Percentiles rank a stretch among this genome's conserved stretches.
Conservation (phyloP, 441 rosid genomes). For the Gossypium trilobum region DNA sequence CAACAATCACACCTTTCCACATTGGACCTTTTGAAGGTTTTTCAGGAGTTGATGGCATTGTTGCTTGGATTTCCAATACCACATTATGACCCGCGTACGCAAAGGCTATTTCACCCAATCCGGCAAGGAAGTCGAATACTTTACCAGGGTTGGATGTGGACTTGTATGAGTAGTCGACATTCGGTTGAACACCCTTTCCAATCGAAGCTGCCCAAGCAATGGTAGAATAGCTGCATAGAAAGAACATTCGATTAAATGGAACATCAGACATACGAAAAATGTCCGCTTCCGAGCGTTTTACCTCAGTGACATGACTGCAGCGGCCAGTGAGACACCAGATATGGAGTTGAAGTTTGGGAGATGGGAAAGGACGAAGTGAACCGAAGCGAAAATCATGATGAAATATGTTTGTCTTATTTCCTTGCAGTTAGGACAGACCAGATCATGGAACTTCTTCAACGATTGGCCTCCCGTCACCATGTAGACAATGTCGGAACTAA, state of each 20-base stretch:
- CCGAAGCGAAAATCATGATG: slow-evolving; percentile 58
- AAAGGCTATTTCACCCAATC: slow-evolving; percentile 65
- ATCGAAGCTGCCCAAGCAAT: slow-evolving; percentile 55
- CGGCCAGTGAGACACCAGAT: slow-evolving; percentile 49
- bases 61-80: slow-evolving; percentile 79
- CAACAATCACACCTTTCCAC: slow-evolving; percentile 72
- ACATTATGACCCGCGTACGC: slow-evolving; percentile 80
- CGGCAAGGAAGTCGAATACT: slow-evolving; percentile 50
- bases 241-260: background rate
- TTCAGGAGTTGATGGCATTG: slow-evolving; percentile 75
- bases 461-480: slow-evolving; percentile 87
- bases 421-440: slow-evolving; percentile 45
- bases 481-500: slow-evolving; percentile 55
- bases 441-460: slow-evolving; percentile 54
- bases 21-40: slow-evolving; percentile 64
- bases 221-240: slow-evolving; percentile 48
- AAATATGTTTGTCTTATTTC: slow-evolving; percentile 43
- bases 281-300: background rate
- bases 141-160: slow-evolving; percentile 25
- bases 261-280: background rate
- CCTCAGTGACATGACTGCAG: slow-evolving; percentile 75
- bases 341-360: slow-evolving; percentile 76
- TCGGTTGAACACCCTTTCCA: slow-evolving; percentile 33
- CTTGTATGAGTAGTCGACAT: slow-evolving; percentile 48
- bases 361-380: slow-evolving; percentile 62